phyloP scores from a whole-genome alignment of 1,139 yeast species.

The Hansenula lynferdii region DNA sequence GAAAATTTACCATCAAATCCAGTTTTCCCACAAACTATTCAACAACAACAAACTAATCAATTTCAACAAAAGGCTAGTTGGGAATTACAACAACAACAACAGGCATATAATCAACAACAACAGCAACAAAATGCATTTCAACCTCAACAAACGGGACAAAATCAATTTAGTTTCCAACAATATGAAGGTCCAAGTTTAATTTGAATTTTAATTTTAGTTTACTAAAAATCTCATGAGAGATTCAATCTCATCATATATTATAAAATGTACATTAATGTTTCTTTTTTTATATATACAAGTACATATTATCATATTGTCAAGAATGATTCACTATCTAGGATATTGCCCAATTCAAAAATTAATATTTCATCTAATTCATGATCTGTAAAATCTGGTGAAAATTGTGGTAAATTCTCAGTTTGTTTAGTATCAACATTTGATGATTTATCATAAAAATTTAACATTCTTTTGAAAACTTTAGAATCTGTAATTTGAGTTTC shows the following conservation, averaged over 20 bases:
- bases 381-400: not conserved
- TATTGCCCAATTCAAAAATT: not conserved
- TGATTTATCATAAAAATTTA: not conserved
- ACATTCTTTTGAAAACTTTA: not conserved
- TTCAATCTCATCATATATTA: too few relatives aligned
- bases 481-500: not conserved
- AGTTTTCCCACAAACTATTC: conserved; percentile 59
- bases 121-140: conserved; percentile 12
- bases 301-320: too few relatives aligned
- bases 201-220: too few relatives aligned
- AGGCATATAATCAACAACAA: conserved; percentile 11
- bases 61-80: conserved; percentile 23
- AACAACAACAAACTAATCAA: conserved; percentile 26
- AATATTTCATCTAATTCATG: not conserved
- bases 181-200: conserved; percentile 25
- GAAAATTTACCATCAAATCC: conserved; percentile 58
- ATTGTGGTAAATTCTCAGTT: too few relatives aligned
- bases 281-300: too few relatives aligned
- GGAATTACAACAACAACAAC: conserved; percentile 20
- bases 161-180: conserved; percentile 7
- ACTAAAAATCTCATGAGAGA: too few relatives aligned
- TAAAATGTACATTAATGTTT: too few relatives aligned
- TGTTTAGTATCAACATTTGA: not conserved
- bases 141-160: conserved; percentile 8
- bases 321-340: not conserved